Conservation (phyloP, 495 filamentous ascomycete species). For the Chaetomium fimeti region DNA sequence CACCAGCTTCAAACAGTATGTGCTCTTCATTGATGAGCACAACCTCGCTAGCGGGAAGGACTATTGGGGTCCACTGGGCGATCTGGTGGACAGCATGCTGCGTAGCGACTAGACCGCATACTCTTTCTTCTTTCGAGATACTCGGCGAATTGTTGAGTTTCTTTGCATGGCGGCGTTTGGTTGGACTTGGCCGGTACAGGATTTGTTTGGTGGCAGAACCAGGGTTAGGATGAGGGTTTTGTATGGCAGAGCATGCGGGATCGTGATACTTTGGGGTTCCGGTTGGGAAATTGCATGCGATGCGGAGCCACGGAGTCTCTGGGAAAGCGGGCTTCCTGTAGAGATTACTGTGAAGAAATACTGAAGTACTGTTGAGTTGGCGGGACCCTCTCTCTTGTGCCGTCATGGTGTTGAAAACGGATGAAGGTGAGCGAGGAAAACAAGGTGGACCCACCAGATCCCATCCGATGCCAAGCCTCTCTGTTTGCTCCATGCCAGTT, state of each 20-base stretch:
- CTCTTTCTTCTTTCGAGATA: conserved; percentile 19
- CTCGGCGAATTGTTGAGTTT: conserved; percentile 17
- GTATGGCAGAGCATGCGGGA: conserved; percentile 23
- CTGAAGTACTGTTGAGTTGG: not conserved
- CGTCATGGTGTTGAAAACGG: not conserved
- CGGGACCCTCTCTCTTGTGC: too few relatives aligned
- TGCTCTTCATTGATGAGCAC: conserved; percentile 94
- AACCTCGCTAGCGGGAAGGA: conserved; percentile 86
- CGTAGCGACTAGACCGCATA: conserved; percentile 66
- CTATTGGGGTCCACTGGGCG: conserved; percentile 95
- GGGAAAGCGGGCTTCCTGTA: conserved; percentile 21
- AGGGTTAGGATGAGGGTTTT: conserved; percentile 13
- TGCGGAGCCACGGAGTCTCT: conserved; percentile 18
- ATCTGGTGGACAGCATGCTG: conserved; percentile 96
- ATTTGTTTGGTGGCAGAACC: conserved; percentile 16
- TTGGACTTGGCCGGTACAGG: conserved; percentile 19
- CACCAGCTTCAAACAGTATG: conserved; percentile 99
- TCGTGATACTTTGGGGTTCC: conserved; percentile 12
- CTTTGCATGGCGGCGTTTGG: conserved; percentile 23
- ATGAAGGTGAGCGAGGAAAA: not conserved
- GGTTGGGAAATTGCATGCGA: conserved; percentile 20
- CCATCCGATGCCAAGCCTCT: not conserved
- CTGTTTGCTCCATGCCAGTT: not conserved
- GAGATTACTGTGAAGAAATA: conserved; percentile 18
- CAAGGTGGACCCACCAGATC: too few relatives aligned